Base-by-base conservation (phyloP, 768 basidiomycete species). In the Daedaleopsis nitida region DNA sequence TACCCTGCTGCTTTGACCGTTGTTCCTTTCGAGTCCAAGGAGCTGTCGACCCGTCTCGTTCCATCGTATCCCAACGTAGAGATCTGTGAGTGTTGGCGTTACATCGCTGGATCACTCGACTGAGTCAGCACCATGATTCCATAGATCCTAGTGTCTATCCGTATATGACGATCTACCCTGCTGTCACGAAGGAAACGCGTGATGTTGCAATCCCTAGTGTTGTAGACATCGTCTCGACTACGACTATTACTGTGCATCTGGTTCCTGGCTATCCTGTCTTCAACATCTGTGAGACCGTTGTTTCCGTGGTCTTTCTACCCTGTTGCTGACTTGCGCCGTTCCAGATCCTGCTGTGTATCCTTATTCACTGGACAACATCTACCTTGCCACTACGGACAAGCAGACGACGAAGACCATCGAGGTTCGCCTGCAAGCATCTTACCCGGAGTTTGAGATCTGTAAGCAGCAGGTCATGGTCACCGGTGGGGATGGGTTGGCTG, bases 141-240 rank as follows among this genome's bases (percentile, higher is more conserved):
- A 19, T 54, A 80, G 79, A 80, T 68, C 69, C 70, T 55, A 64
- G 75, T 55, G 69, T 73, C 49, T 82, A 83, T 68, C 80, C 81
- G 9, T 76, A 75, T 65, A 64, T 81, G 16, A 55, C 72, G 47
- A 75, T 79, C 52, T 81, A 81, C 63, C 73, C 75, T n/a, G 55
- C 66, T 24, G 48, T 64, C 14, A 53, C 47, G 16, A 45, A 39
- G 43, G 45, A 52, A 21, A 14, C 32, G 17, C 10, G 57, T 35
- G 35, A 44, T 19, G 10, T n/a, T 37, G 50, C 19, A 2, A 24
- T 27, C 14, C 34, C 43, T 21, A 34, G 19, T 38, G 16, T 19
- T 19, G 47, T 37, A 16, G 24, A 24, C 21, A 14, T 3, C 5
- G 9, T 13, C 1, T 35, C 55, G 13, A 17, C 32, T 14, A 38